Evolutionary conservation across 2,329 filamentous ascomycete genomes (phyloP).

Genomic region (Onygenales sp.): DNA sequence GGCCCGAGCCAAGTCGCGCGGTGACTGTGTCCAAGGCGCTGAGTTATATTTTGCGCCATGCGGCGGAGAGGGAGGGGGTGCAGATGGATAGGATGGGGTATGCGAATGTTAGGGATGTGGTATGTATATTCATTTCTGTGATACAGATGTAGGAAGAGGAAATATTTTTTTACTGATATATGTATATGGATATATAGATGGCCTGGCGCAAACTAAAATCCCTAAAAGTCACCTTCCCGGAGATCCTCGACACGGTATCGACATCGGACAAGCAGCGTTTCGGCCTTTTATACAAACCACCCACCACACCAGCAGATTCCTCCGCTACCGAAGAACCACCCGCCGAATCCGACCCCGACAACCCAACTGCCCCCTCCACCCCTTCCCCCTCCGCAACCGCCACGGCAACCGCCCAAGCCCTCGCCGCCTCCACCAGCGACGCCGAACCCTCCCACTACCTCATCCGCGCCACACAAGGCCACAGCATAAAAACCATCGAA

Average conservation of each 20-base stretch:
- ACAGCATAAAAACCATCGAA: constrained; percentile 66
- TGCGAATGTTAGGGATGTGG: constrained; percentile 50
- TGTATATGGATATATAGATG: constrained; percentile 31
- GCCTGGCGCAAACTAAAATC: constrained; percentile 53
- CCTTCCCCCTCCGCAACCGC: constrained; percentile 15
- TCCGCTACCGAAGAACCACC: constrained; percentile 15
- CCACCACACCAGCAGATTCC: constrained; percentile 13
- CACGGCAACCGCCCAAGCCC: constrained; percentile 25
- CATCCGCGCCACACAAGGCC: constrained; percentile 93
- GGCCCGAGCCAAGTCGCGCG: constrained; percentile 15
- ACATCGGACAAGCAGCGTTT: constrained; percentile 89
- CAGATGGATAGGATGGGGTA: constrained; percentile 51
- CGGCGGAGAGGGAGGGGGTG: constrained; percentile 51
- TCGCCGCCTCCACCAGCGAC: constrained; percentile 22
- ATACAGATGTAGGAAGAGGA: not conserved
- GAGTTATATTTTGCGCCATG: constrained; percentile 48
- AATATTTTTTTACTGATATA: not conserved
- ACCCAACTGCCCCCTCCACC: not conserved
- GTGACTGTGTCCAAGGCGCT: constrained; percentile 33
- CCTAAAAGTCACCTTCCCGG: constrained; percentile 63
- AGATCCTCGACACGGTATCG: constrained; percentile 60
- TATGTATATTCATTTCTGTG: constrained; percentile 25
- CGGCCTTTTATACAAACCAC: constrained; percentile 54
- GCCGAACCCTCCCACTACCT: constrained; percentile 58
- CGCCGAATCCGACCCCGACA: not conserved